These are phyloP conservation scores for Phyllosticta citrichinensis DNA, from an alignment of 2,329 filamentous ascomycete species.

Conservation along the genomic window DNA sequence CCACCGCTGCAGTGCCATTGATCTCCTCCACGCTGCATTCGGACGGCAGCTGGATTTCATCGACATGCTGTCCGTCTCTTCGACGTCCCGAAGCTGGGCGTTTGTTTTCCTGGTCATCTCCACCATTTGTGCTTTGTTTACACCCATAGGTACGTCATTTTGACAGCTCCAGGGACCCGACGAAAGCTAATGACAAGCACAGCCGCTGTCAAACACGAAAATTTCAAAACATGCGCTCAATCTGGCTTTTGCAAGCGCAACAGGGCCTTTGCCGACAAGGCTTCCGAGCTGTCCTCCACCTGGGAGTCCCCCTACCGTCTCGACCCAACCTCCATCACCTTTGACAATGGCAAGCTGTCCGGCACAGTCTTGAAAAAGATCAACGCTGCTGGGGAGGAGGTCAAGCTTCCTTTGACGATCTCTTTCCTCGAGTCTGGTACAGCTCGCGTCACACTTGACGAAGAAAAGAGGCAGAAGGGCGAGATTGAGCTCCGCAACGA, in stretches of 20 bases:
- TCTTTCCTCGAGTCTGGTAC: slow-evolving; percentile 85
- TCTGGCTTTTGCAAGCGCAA: slow-evolving; percentile 97
- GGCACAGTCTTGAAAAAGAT: slow-evolving; percentile 76
- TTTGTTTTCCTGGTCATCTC: slow-evolving; percentile 30
- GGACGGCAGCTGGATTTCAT: slow-evolving; percentile 8
- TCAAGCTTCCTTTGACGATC: slow-evolving; percentile 72
- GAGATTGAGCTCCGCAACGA: slow-evolving; percentile 80
- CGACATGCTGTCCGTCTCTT: slow-evolving; percentile 12
- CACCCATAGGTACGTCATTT: slow-evolving; percentile 24
- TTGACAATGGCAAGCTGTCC: slow-evolving; percentile 70
- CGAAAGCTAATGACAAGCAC: slow-evolving; percentile 2
- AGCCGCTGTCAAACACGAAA: slow-evolving; percentile 73
- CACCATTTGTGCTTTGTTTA: slow-evolving; percentile 24
- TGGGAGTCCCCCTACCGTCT: slow-evolving; percentile 80
- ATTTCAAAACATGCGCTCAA: slow-evolving; percentile 94
- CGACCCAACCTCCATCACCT: slow-evolving; percentile 57
- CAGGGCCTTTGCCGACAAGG: slow-evolving; percentile 75
- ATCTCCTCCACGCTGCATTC: slow-evolving; percentile 2
- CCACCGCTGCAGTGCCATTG: background rate
- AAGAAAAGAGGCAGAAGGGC: slow-evolving; percentile 79
- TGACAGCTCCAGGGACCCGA: slow-evolving; percentile 4
- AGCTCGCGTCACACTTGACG: slow-evolving; percentile 79
- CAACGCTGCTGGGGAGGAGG: slow-evolving; percentile 53
- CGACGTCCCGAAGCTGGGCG: slow-evolving; percentile 52
- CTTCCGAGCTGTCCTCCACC: slow-evolving; percentile 49